These are phyloP conservation scores for Pleurotus giganteus DNA, from an alignment of 768 basidiomycete genomes.

Conservation along the genomic window DNA sequence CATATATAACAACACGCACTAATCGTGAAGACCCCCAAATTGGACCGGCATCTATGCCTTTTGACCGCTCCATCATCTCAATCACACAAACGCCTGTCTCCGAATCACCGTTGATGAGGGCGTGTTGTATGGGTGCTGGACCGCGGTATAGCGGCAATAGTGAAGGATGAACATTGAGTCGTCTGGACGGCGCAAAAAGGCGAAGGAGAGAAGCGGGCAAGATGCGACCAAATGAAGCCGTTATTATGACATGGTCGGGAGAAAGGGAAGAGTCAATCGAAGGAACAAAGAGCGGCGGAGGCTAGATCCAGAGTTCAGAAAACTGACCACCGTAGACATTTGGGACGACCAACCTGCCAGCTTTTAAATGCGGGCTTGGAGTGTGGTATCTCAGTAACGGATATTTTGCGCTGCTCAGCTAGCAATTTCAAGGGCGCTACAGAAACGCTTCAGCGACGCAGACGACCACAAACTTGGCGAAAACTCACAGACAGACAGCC, in stretches of 20 bases:
- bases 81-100: slow-evolving; percentile 82
- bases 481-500: slow-evolving; percentile 55
- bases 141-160: slow-evolving; percentile 86
- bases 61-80: slow-evolving; percentile 64
- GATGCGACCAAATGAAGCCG: slow-evolving; percentile 91
- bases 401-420: slow-evolving; percentile 51
- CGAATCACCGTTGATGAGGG: slow-evolving; percentile 62
- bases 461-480: neutral
- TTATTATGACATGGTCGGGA: slow-evolving; percentile 62
- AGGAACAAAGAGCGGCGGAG: slow-evolving; percentile 27
- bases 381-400: slow-evolving; percentile 60
- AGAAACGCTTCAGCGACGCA: slow-evolving; percentile 4
- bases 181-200: slow-evolving; percentile 53
- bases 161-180: slow-evolving; percentile 90
- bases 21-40: slow-evolving; percentile 56
- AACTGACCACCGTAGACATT: neutral
- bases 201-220: slow-evolving; percentile 60
- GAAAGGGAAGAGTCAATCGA: slow-evolving; percentile 23
- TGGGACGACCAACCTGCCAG: slow-evolving; percentile 53
- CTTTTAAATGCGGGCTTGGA: slow-evolving; percentile 55
- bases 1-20: slow-evolving; percentile 39
- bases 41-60: slow-evolving; percentile 78
- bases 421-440: slow-evolving; percentile 71
- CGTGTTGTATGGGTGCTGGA: slow-evolving; percentile 86
- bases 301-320: slow-evolving; percentile 19